Evolutionary conservation across 345 rosid genomes (phyloP).

Genomic region (Dimocarpus longan): DNA sequence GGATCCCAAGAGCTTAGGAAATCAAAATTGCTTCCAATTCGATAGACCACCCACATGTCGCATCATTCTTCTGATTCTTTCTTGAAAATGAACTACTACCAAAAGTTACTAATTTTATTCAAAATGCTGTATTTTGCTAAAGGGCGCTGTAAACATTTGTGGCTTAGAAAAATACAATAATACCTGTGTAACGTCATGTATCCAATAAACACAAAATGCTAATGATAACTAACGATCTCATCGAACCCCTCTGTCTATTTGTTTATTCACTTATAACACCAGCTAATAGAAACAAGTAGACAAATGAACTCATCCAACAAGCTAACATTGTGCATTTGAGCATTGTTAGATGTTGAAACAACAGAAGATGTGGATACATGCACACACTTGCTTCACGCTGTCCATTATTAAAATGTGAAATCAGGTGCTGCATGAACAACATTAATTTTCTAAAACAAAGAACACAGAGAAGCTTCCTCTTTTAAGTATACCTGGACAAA

Average conservation of each 20-base stretch:
- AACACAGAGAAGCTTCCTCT: constrained; percentile 10
- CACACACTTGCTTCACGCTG: not conserved
- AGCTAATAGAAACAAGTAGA: not conserved
- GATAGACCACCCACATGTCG: not conserved
- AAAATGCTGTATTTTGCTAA: not conserved
- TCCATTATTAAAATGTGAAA: not conserved
- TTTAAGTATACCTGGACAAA: constrained; percentile 72
- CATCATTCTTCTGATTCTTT: not conserved
- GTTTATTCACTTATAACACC: not conserved
- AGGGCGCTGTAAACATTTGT: not conserved
- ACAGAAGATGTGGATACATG: not conserved
- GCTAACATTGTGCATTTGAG: not conserved
- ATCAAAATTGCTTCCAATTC: not conserved
- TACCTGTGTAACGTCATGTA: not conserved
- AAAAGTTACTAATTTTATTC: not conserved
- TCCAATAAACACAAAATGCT: not conserved
- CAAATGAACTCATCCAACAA: not conserved
- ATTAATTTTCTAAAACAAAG: not conserved
- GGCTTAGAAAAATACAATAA: not conserved
- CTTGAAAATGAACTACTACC: not conserved
- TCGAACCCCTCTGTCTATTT: not conserved
- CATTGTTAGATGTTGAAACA: not conserved
- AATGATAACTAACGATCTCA: too few species aligned
- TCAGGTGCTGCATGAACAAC: not conserved
- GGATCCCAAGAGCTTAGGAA: constrained; percentile 1